Base-by-base conservation (phyloP, 495 filamentous ascomycete genomes). In the Thermochaetoides thermophila region DNA sequence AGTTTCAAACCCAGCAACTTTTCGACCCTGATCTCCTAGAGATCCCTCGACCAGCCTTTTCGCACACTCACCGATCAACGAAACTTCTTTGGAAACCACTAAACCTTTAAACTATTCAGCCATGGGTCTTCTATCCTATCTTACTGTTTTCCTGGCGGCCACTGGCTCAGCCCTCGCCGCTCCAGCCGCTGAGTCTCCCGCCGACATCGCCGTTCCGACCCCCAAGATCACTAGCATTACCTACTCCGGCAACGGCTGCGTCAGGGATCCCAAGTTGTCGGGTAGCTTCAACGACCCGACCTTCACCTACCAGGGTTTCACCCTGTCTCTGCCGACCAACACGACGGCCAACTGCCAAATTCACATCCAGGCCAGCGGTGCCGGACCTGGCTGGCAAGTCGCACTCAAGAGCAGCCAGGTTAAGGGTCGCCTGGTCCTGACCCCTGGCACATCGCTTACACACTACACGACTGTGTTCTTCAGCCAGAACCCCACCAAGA, bases 361-460 rank as follows among this genome's bases (percentile, higher is more conserved):
- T 1, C 58, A 61, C 35, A 35, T 63, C 23, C 42, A 52, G 29
- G 44, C 51, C 15, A 25, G 43, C 11, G 56, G 56, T 16, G 37
- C 45, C 12, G 41, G 43, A 18, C 34, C 55, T 2, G 60, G 60
- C n/a, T 63, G 60, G 60, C 60, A 63, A 51, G 44, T 59, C 17
- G 50, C 53, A 17, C 36, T 63, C 34, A 42, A 39, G 27, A 42
- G 49, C 35, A 57, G 53, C 26, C 32, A 15, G 23, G 48, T 61
- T 29, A 38, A 35, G 13, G 56, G 58, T n/a, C 55, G 50, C 29
- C 31, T 55, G 6, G 40, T 45, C 2, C 49, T 63, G 5, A 37
- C 41, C 22, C 51, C 60, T 0, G 55, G 53, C 27, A 50, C 56
- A 0, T 17, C 25, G 1, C 30, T 63, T 11, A 49, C 52, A 10